Evolutionary conservation across 495 filamentous ascomycete species (phyloP), one percentile per base, ranked within the genome.

Genomic region (Aspergillus wentii): DNA sequence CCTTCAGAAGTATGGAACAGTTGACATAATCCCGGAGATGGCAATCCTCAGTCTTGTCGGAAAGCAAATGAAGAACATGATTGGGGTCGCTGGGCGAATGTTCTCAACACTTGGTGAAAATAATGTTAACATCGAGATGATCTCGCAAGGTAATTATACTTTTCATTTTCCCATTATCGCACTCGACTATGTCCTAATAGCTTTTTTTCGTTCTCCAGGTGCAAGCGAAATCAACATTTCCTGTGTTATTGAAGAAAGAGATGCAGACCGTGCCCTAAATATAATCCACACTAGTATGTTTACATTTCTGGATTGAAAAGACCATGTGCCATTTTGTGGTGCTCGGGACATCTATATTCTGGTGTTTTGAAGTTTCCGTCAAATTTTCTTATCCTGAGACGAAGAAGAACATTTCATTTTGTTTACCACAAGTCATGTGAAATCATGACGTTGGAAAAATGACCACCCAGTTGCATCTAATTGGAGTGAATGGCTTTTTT

Each of bases 211-310:
- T 38, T 19, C 40, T 46, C 15, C 21, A 94, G 92, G 91, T 40
- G 88, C 89, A 29, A 95, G 89, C 52, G 92, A 98, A 70, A 98
- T 98, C 65, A 96, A 95, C 60, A 98, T 98, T 37, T 92, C 86
- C 10, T 97, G 92, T 59, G 92, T 98, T 6, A 94, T 98, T 49
- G 86, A 92, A 51, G 86, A 86, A 50, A 74, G 83, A 50, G 86
- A 95, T 44, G 89, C 90, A 26, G 84, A 87, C 38, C 79, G 91
- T 38, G 92, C 92, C 10, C 80, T 97, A 69, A 96, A 91, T 52
- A 84, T 96, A 48, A 76, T 98, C 35, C 92, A 98, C 57, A 95
- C 91, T 13, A 86, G 82, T 64, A 76, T 98, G 34, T 96, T 98
- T 49, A 76, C 73, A 15, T 76, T 75, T 46, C 46, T 76, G 48